Evolutionary conservation across 371 early-diverging fungal species (phyloP).

Genomic region (Phascolomyces articulosus): DNA sequence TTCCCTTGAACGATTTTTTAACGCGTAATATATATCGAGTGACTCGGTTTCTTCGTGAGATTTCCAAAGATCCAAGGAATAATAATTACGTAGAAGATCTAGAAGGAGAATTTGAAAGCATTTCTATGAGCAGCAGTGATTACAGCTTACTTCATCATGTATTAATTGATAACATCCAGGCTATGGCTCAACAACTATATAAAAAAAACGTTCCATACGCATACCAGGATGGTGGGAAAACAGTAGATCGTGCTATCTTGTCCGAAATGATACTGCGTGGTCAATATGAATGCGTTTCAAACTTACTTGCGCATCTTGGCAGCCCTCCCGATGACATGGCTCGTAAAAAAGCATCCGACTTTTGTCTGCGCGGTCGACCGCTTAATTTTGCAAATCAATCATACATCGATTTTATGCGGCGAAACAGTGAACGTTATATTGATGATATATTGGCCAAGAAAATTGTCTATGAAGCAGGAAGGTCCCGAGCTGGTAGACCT

Average conservation of each 20-base stretch:
- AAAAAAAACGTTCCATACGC: conserved; percentile 7
- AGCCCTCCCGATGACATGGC: conserved; percentile 60
- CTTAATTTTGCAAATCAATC: conserved; percentile 51
- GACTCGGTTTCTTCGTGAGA: conserved; percentile 58
- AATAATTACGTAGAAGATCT: conserved; percentile 11
- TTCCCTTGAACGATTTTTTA: conserved; percentile 80
- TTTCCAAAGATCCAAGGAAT: conserved; percentile 33
- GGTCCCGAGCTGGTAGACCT: conserved; percentile 73
- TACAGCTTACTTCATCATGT: conserved; percentile 64
- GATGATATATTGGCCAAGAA: conserved; percentile 64
- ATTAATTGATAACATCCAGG: conserved; percentile 66
- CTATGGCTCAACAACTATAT: conserved; percentile 37
- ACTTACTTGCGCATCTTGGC: conserved; percentile 82
- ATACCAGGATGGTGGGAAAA: conserved; percentile 45
- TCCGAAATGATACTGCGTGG: neutral
- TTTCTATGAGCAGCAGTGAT: conserved; percentile 50
- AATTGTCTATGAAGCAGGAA: conserved; percentile 78
- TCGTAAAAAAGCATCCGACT: conserved; percentile 24
- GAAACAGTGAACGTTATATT: conserved; percentile 61
- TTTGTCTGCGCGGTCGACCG: conserved; percentile 24
- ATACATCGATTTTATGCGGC: conserved; percentile 77
- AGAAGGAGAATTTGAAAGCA: conserved; percentile 25
- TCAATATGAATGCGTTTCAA: conserved; percentile 75
- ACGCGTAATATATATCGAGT: conserved; percentile 66
- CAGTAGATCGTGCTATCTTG: neutral